Conservation (phyloP, 108 stramenopile genomes). For the Cyclotella baltica region DNA sequence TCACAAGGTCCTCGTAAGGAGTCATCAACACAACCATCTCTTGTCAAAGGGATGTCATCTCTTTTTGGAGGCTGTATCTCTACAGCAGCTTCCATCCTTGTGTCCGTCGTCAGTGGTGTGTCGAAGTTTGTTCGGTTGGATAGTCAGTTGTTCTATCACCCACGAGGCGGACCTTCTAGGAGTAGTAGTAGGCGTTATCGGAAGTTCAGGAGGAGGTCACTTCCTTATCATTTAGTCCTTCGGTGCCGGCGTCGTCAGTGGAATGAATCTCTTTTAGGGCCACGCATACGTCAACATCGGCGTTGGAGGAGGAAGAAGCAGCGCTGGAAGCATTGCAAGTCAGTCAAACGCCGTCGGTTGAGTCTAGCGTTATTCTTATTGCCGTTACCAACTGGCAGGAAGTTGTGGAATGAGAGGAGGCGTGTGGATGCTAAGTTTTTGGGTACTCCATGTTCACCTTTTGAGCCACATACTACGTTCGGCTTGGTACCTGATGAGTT, state of each 20-base stretch:
- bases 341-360: conserved; percentile 8
- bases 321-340: background rate
- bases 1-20: no score
- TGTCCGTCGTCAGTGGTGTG: background rate
- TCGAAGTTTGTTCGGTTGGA: background rate
- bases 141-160: background rate
- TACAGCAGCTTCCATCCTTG: background rate
- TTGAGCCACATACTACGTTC: background rate
- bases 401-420: background rate
- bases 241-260: background rate
- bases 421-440: background rate
- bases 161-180: conserved; percentile 2
- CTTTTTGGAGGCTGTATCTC: no score
- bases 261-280: background rate
- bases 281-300: conserved; percentile 11
- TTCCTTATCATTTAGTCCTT: background rate
- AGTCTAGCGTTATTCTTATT: background rate
- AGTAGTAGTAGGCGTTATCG: background rate
- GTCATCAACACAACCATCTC: no score
- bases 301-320: conserved; percentile 11
- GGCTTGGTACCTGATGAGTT: background rate
- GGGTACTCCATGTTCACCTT: background rate
- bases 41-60: no score
- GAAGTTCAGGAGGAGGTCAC: background rate
- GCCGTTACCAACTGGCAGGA: background rate